Percentiles rank a stretch among this genome's conserved stretches.
Conservation (phyloP, 1,284 basidiomycete genomes). For the Hortiboletus rubellus region DNA sequence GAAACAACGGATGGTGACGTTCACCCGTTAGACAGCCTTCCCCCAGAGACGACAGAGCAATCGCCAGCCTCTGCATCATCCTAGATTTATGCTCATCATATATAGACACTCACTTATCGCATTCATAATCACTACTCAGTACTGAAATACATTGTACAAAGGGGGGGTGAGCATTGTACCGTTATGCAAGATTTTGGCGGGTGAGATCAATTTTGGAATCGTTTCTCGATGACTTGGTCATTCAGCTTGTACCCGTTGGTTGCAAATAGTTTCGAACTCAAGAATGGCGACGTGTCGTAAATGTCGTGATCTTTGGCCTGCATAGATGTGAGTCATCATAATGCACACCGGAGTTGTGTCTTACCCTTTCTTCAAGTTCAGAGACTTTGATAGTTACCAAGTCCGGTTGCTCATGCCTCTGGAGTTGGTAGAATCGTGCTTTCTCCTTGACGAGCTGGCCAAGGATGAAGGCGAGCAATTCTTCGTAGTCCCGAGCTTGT, state of each 20-base stretch:
- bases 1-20: slow-evolving; percentile 12
- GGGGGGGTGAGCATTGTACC: slow-evolving; percentile 4
- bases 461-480: slow-evolving; percentile 91
- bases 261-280: slow-evolving; percentile 82
- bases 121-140: slow-evolving; percentile 37
- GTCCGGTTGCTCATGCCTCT: slow-evolving; percentile 75
- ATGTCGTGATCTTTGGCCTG: slow-evolving; percentile 95
- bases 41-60: slow-evolving; percentile 11
- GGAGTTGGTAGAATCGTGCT: slow-evolving; percentile 79
- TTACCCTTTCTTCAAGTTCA: slow-evolving; percentile 81
- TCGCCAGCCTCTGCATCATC: slow-evolving; percentile 18
- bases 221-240: slow-evolving; percentile 68
- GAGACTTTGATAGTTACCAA: slow-evolving; percentile 71
- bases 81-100: slow-evolving; percentile 20
- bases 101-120: slow-evolving; percentile 31
- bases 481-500: slow-evolving; percentile 92
- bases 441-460: slow-evolving; percentile 96
- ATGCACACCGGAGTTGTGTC: slow-evolving; percentile 27
- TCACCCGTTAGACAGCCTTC: slow-evolving; percentile 2
- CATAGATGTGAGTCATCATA: slow-evolving; percentile 21
- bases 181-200: slow-evolving; percentile 2
- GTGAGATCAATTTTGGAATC: slow-evolving; percentile 47
- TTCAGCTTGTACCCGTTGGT: slow-evolving; percentile 86
- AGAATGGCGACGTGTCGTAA: slow-evolving; percentile 85
- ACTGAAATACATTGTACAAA: slow-evolving; percentile 20